These are phyloP conservation scores for Xylaria sp. DNA, from an alignment of 2,329 filamentous ascomycete genomes.

Conservation along the genomic window DNA sequence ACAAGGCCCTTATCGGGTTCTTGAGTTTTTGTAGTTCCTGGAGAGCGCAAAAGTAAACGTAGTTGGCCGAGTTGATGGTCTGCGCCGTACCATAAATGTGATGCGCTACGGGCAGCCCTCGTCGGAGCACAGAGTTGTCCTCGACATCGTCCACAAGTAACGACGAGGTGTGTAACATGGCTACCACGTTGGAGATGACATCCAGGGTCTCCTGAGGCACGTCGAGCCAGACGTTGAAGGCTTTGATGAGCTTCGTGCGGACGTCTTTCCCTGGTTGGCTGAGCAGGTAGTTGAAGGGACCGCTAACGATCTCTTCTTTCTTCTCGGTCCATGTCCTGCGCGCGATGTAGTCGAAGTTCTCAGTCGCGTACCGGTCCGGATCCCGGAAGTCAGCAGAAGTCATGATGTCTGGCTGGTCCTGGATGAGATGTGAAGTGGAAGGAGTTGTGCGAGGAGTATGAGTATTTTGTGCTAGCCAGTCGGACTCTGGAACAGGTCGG, in stretches of 20 bases:
- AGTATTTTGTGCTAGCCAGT: conserved; percentile 66
- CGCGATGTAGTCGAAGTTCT: conserved; percentile 65
- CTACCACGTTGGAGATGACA: conserved; percentile 81
- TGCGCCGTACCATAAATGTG: conserved; percentile 86
- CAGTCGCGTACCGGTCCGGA: conserved; percentile 64
- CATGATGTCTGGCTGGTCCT: conserved; percentile 54
- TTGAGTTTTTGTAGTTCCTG: conserved; percentile 77
- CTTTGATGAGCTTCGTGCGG: conserved; percentile 79
- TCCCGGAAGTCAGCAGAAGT: conserved; percentile 57
- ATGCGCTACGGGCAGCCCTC: conserved; percentile 85
- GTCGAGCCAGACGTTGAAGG: conserved; percentile 83
- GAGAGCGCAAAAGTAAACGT: conserved; percentile 85
- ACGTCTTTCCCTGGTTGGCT: conserved; percentile 87
- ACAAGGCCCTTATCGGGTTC: conserved; percentile 70
- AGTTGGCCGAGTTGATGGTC: conserved; percentile 91
- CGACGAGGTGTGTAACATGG: conserved; percentile 87
- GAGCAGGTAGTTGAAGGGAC: conserved; percentile 83
- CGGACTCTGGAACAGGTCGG: conserved; percentile 68
- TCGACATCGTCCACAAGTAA: conserved; percentile 90
- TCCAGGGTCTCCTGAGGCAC: conserved; percentile 76
- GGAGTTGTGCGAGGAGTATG: conserved; percentile 49
- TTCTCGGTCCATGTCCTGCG: conserved; percentile 72
- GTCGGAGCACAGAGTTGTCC: conserved; percentile 79
- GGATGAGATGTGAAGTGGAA: conserved; percentile 43
- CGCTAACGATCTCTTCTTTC: conserved; percentile 81